Evolutionary conservation across 2,329 filamentous ascomycete genomes (phyloP), one percentile per base, ranked within the genome.

Genomic region (Daldinia eschscholtzii): DNA sequence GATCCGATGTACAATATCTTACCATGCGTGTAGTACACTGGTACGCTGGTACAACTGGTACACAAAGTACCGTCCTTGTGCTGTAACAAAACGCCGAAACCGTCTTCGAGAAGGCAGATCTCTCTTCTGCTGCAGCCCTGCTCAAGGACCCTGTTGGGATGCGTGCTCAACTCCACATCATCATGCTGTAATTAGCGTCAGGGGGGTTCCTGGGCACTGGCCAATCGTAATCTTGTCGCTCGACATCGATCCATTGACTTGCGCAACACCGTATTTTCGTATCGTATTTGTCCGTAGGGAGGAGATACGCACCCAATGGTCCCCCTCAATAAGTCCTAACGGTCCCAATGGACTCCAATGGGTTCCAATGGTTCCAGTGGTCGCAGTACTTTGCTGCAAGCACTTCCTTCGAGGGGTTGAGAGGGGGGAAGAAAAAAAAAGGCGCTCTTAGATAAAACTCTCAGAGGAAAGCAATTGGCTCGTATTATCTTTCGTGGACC

Each of bases 111-210:
- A 71, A 71, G 67, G 67, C 58, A 69, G 69, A 71, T 73, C 71
- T 68, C 67, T 69, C 41, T 67, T 70, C 63, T 73, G 39, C 69
- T 73, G 71, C 71, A 73, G 71, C 69, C 71, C 70, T 73, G 70
- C 58, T 55, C 57, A 44, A 62, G 62, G 65, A 70, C 71, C 70
- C 65, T 73, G 67, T 67, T 68, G 64, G 64, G 64, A 58, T 65
- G 60, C 57, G 60, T 61, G 57, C 63, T 59, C 64, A 69, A 71
- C 70, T 72, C 70, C 68, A 69, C 70, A 71, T 67, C 70, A 67
- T 67, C 58, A 67, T 71, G 64, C 59, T 70, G 67, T 68, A 70
- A 65, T 67, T 71, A 67, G 68, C 70, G 65, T 69, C 70, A 72
- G 70, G 70, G 70, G 70, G 61, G 70, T 66, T 68, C 60, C 65